Base-by-base conservation (phyloP, 306 rosid species). In the Malus asiatica region DNA sequence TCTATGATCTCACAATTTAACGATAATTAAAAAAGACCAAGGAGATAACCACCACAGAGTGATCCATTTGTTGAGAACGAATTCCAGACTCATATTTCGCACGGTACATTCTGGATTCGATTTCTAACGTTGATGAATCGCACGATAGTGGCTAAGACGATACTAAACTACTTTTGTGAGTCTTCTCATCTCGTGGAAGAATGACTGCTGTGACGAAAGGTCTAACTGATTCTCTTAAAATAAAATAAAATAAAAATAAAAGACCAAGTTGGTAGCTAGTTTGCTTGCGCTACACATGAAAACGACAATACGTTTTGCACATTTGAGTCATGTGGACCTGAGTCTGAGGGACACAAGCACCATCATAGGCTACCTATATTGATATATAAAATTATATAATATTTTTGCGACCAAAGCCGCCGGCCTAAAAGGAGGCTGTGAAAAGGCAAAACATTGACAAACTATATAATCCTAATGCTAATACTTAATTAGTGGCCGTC, bases 21-120 rank as follows among this genome's bases (percentile, higher is more conserved):
- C 2, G 42, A 38, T 38, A 38, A 38, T 38, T 38, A 38, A 0
- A 38, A 7, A 38, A 38, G 0, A 38, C 42, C 42, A 38, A 38
- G 42, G 42, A 38, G 42, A 38, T 38, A 38, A 38, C 2, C 9
- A 38, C 0, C 42, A 38, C 7, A 38, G 0, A 38, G 10, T 38
- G 42, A 38, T 2, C 2, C 42, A 38, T 0, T 38, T 38, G 42
- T 38, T 38, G 42, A 38, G 7, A 38, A 38, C 42, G 0, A 38
- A 6, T 38, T 38, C 0, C 2, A 38, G 0, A 9, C 8, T 5
- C 2, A 38, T 38, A 38, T 38, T 38, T 0, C 0, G 0, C 10
- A 38, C 0, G 9, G 2, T 2, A 7, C 42, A 0, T 38, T 38
- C 0, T 38, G 2, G 0, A 0, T 38, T 38, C 10, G 0, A 38